Evolutionary conservation across 345 rosid genomes (phyloP), one percentile per base, ranked within the genome.

Genomic region (Stellera chamaejasme): DNA sequence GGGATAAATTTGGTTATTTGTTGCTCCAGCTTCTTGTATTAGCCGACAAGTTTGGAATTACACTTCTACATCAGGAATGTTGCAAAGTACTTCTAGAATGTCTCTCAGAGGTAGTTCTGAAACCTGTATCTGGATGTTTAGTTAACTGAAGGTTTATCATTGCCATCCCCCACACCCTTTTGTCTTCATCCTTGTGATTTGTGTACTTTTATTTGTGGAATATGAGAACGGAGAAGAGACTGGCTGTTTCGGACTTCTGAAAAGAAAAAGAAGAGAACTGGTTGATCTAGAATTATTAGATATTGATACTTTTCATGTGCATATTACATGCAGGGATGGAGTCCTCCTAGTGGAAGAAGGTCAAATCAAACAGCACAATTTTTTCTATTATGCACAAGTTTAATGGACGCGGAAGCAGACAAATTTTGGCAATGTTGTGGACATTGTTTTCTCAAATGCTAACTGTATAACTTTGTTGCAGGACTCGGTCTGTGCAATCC

Each of bases 251-350:
- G 82, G 96, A 72, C 82, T 72, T 71, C 77, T 74, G 86, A 80
- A 79, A 80, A 77, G 79, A 70, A 74, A 19, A 90, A 75, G 72
- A 78, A 80, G 83, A 72, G 81, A 85, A 48, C 78, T 77, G 60
- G 77, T 74, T 64, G 73, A 55, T 58, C 52, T 55, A 61, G 80
- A 76, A 75, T 78, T 55, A 72, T 61, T 48, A 73, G 76, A 83
- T 92, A 92, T 89, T 93, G 74, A 94, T 78, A 63, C 80, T 61
- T 82, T 84, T 83, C 83, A 65, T 93, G 85, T 90, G 69, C 83
- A 83, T 82, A 83, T 87, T 80, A 83, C 74, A 77, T 90, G 97
- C 97, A 93, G 99, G 97, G 87, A 77, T 75, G 97, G 95, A 71
- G 95, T 85, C 83, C 83, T 82, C 74, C 69, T 88, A 78, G 54